These are phyloP conservation scores for Eucalyptus victrix DNA, from an alignment of 345 rosid genomes.

Conservation along the genomic window DNA sequence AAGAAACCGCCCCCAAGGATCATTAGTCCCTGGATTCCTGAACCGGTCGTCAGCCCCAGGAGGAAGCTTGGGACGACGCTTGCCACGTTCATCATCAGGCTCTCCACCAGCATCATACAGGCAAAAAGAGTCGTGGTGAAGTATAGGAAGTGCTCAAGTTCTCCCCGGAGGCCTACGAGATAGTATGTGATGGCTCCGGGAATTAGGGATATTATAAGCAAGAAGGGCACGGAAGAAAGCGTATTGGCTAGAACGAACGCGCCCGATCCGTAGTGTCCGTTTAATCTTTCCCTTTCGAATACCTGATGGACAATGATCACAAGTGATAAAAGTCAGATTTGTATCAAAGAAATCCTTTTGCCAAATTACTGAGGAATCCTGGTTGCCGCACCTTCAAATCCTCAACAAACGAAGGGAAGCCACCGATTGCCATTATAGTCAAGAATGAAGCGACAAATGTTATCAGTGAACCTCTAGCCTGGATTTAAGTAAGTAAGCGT, in stretches of 20 bases:
- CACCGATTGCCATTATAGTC: slow-evolving; percentile 42
- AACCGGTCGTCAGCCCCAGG: slow-evolving; percentile 38
- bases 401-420: slow-evolving; percentile 50
- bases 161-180: slow-evolving; percentile 20
- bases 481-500: neutral
- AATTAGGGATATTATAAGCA: slow-evolving; percentile 17
- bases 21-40: slow-evolving; percentile 51
- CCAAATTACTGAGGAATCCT: neutral
- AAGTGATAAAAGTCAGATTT: neutral
- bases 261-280: slow-evolving; percentile 32
- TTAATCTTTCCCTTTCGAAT: slow-evolving; percentile 35
- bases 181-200: slow-evolving; percentile 31
- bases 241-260: slow-evolving; percentile 28
- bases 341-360: neutral
- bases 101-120: slow-evolving; percentile 35
- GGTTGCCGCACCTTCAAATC: slow-evolving; percentile 31
- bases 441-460: slow-evolving; percentile 29
- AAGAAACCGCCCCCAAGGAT: slow-evolving; percentile 38
- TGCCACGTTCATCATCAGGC: slow-evolving; percentile 51
- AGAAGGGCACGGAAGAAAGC: slow-evolving; percentile 28
- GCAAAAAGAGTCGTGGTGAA: slow-evolving; percentile 10
- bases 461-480: slow-evolving; percentile 31
- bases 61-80: slow-evolving; percentile 34
- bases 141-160: slow-evolving; percentile 14
- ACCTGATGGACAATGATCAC: slow-evolving; percentile 2